phyloP scores from a whole-genome alignment of 305 asterid genomes.

The Stenogyne calaminthoides region DNA sequence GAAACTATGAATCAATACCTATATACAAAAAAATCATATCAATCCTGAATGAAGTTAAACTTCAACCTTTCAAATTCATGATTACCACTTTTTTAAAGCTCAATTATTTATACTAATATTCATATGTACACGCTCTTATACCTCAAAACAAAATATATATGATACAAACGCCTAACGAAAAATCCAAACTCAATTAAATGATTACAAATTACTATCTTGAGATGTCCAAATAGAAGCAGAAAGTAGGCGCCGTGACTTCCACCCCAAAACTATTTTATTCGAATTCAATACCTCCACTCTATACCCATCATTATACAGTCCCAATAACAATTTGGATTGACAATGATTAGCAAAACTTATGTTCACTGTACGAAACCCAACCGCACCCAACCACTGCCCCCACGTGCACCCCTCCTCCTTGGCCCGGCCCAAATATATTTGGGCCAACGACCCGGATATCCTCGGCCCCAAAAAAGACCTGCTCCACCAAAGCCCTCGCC shows the following conservation, averaged over 20 bases:
- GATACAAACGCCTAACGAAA: conserved; percentile 6
- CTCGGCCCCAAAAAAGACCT: conserved; percentile 67
- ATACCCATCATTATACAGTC: conserved; percentile 76
- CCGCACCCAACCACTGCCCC: conserved; percentile 56
- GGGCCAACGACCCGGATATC: conserved; percentile 53
- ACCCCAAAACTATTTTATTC: conserved; percentile 66
- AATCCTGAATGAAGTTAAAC: not conserved
- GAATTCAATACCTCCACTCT: conserved; percentile 58
- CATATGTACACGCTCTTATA: not conserved
- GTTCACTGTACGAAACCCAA: conserved; percentile 43
- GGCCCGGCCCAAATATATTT: conserved; percentile 39
- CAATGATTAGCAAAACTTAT: conserved; percentile 81
- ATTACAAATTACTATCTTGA: conserved; percentile 40
- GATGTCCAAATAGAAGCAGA: conserved; percentile 82
- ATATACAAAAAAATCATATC: too few species aligned
- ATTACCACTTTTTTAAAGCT: not conserved
- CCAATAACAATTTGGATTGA: conserved; percentile 69
- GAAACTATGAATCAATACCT: too few species aligned
- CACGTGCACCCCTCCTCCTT: conserved; percentile 49
- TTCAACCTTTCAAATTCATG: not conserved
- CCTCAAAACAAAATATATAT: not conserved
- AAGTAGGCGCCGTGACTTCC: conserved; percentile 77
- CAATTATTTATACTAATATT: not conserved
- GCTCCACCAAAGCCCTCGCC: conserved; percentile 64
- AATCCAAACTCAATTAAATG: not conserved